A percentile compares a stretch with the other conserved stretches of the same genome.
These are phyloP conservation scores for Fusarium denticulatum DNA, from an alignment of 2,329 filamentous ascomycete genomes.

Conservation along the genomic window DNA sequence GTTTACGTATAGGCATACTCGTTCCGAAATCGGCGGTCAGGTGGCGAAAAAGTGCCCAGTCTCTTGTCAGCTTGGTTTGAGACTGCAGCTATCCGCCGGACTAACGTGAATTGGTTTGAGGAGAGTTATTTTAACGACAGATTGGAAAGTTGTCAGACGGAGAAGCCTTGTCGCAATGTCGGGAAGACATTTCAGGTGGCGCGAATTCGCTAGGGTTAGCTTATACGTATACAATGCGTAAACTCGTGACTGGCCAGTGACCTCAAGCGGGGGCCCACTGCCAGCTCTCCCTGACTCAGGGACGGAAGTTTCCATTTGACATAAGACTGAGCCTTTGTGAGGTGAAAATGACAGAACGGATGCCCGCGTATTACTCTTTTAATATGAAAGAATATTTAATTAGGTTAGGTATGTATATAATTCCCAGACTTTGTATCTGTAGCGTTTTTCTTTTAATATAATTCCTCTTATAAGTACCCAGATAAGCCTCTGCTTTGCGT, in stretches of 20 bases:
- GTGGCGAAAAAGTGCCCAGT: rapidly evolving
- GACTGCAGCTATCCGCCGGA: rapidly evolving
- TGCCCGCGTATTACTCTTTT: neutral
- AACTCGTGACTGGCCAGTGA: neutral
- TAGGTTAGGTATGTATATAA: too few species aligned
- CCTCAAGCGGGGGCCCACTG: neutral
- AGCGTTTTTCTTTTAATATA: too few species aligned
- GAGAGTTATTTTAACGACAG: neutral
- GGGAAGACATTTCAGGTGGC: neutral
- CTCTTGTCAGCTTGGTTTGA: neutral
- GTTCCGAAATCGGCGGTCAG: rapidly evolving
- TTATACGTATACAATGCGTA: neutral
- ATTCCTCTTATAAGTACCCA: too few species aligned
- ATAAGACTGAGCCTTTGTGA: too few species aligned
- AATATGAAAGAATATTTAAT: too few species aligned
- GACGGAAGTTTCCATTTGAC: neutral
- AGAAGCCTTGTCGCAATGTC: neutral
- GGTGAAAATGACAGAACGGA: neutral
- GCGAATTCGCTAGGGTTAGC: neutral
- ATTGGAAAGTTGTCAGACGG: neutral
- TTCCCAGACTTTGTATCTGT: too few species aligned
- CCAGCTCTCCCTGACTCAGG: rapidly evolving
- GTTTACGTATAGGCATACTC: neutral
- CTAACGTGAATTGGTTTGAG: neutral
- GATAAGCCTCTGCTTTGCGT: too few species aligned